Conservation (phyloP, 257 asterid species). For the Petunia axillaris region DNA sequence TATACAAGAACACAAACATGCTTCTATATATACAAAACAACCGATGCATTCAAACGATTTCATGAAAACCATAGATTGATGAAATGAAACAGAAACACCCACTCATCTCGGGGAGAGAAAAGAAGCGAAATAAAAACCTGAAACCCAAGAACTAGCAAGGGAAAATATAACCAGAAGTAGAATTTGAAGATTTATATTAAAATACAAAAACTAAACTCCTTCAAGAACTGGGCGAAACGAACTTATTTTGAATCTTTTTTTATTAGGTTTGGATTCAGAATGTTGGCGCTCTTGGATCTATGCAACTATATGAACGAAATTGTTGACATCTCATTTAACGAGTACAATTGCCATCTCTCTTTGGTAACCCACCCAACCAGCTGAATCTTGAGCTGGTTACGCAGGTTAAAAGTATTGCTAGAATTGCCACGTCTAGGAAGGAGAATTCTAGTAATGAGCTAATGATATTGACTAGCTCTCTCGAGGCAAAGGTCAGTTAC, state of each 20-base stretch:
- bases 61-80: not conserved
- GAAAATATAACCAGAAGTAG: not conserved
- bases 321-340: not conserved
- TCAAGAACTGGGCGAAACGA: too few species aligned
- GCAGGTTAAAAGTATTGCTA: not conserved
- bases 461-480: not conserved
- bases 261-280: not conserved
- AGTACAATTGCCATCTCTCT: not conserved
- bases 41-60: not conserved
- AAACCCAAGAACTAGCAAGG: slow-evolving; percentile 18
- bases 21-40: not conserved
- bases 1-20: slow-evolving; percentile 15
- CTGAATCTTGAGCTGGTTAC: slow-evolving; percentile 10
- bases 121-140: not conserved
- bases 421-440: not conserved
- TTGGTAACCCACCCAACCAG: not conserved
- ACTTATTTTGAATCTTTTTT: not conserved
- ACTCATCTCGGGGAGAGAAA: not conserved
- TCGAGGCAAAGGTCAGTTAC: not conserved
- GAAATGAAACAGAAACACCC: not conserved
- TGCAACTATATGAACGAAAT: not conserved
- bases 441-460: not conserved
- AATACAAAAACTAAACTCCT: not conserved
- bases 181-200: not conserved
- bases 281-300: not conserved